These are phyloP conservation scores for Exidia glandulosa DNA, from an alignment of 768 basidiomycete species.

Conservation along the genomic window DNA sequence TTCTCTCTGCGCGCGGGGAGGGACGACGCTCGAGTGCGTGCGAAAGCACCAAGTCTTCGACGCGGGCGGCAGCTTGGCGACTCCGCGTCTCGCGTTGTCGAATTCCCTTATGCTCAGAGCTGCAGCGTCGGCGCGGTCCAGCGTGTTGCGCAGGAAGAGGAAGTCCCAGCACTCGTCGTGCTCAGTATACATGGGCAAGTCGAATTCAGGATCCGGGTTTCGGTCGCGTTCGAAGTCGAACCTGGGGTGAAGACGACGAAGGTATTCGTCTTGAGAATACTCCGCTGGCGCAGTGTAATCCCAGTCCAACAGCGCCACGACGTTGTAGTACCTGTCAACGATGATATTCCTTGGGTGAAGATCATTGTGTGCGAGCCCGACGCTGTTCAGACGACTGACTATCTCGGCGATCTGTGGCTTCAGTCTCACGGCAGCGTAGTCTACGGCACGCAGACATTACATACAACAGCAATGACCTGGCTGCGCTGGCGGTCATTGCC, in stretches of 20 bases:
- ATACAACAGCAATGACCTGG: too few relatives aligned
- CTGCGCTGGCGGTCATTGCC: too few relatives aligned
- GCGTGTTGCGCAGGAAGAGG: not conserved
- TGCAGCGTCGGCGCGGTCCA: not conserved
- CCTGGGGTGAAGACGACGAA: not conserved
- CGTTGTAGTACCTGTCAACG: not conserved
- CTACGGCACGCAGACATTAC: too few relatives aligned
- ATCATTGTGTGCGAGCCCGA: not conserved
- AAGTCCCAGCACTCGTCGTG: not conserved
- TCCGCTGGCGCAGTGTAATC: not conserved
- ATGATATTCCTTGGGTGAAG: not conserved
- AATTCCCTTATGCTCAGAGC: too few relatives aligned
- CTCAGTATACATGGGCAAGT: not conserved
- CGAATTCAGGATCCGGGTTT: too few relatives aligned
- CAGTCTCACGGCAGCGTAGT: not conserved
- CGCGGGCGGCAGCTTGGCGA: not conserved
- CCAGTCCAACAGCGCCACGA: not conserved
- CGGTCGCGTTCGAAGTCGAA: too few relatives aligned
- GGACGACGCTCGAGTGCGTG: too few relatives aligned
- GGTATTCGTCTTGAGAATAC: not conserved
- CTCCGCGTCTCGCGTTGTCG: not conserved
- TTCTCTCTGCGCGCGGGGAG: too few relatives aligned
- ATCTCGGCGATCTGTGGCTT: not conserved
- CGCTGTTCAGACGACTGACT: not conserved
- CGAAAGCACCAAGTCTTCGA: not conserved